A percentile compares a stretch with the other conserved stretches of the same genome.
phyloP scores from a whole-genome alignment of 306 rosid genomes.

The Castanea crenata region DNA sequence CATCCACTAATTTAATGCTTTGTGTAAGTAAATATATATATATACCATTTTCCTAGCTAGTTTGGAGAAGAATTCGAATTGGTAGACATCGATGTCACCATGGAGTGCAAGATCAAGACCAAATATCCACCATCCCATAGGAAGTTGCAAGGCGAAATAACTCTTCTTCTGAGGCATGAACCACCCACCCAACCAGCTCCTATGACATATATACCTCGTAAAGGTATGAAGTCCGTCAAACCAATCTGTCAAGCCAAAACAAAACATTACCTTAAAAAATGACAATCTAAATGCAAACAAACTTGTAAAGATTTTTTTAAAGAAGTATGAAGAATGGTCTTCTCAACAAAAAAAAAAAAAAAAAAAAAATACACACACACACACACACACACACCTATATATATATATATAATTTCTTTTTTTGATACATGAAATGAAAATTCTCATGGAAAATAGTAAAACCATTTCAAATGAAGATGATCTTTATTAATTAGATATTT shows the following conservation, averaged over 20 bases:
- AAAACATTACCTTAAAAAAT: neutral
- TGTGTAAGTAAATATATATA: constrained; percentile 1
- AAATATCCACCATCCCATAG: constrained; percentile 89
- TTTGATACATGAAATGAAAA: neutral
- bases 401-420: too few relatives aligned
- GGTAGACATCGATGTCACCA: constrained; percentile 89
- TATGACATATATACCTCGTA: constrained; percentile 88
- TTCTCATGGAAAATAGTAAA: too few relatives aligned
- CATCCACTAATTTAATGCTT: neutral
- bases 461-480: too few relatives aligned
- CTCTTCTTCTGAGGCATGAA: constrained; percentile 91
- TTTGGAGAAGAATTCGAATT: constrained; percentile 86
- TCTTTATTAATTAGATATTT: too few relatives aligned
- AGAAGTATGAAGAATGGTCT: neutral
- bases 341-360: neutral
- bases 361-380: neutral
- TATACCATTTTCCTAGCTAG: constrained; percentile 65
- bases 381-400: too few relatives aligned
- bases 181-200: constrained; percentile 99
- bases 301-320: neutral
- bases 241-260: constrained; percentile 67
- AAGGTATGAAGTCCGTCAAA: constrained; percentile 93
- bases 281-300: neutral
- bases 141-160: constrained; percentile 89
- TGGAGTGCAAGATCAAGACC: constrained; percentile 94